Conservation (phyloP, 192 early-diverging fungal genomes). For the Spizellomyces punctatus region DNA sequence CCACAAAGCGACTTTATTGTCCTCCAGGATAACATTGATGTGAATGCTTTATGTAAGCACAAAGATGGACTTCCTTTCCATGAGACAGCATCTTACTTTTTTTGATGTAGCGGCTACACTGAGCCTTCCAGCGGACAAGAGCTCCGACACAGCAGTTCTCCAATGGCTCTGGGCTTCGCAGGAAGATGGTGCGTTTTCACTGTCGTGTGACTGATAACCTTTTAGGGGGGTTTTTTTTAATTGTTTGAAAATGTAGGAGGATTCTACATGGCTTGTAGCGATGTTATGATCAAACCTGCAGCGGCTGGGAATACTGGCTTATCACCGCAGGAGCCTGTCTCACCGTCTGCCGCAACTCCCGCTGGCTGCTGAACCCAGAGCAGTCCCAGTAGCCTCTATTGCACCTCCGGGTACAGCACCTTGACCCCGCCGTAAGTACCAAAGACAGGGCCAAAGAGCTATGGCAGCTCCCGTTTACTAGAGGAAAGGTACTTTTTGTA, state of each 20-base stretch:
- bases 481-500: too few relatives aligned
- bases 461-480: too few relatives aligned
- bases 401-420: too few relatives aligned
- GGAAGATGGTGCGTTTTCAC: too few relatives aligned
- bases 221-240: too few relatives aligned
- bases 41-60: conserved; percentile 8
- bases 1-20: conserved; percentile 20
- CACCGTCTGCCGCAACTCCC: background rate
- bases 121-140: too few relatives aligned
- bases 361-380: conserved; percentile 6
- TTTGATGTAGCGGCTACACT: background rate
- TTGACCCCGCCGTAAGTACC: too few relatives aligned
- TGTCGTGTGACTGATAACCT: too few relatives aligned
- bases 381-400: background rate
- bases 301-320: background rate
- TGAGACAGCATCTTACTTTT: background rate
- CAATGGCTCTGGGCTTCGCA: too few relatives aligned
- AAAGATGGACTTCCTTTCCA: background rate
- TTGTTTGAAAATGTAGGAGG: conserved; percentile 1
- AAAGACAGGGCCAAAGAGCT: background rate
- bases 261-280: conserved; percentile 48
- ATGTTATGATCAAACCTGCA: conserved; percentile 29
- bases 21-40: conserved; percentile 36
- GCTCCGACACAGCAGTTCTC: too few relatives aligned
- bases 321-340: background rate